Conservation (phyloP, 805 yeast species). For the Metschnikowia baotianmanensis region DNA sequence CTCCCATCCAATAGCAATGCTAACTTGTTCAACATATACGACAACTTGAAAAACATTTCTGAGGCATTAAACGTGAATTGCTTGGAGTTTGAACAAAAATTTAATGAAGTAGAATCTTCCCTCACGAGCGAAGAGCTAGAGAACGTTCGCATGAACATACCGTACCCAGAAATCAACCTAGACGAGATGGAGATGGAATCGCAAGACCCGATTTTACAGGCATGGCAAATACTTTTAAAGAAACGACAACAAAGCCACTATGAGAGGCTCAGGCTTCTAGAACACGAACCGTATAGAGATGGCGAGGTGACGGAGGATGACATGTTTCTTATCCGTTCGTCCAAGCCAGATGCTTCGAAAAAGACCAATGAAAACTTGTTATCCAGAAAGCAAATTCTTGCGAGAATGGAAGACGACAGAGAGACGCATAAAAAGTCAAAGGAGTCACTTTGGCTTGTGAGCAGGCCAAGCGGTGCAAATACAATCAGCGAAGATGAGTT, state of each 20-base stretch:
- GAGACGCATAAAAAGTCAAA: slow-evolving; percentile 85
- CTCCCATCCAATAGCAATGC: slow-evolving; percentile 38
- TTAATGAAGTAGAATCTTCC: slow-evolving; percentile 26
- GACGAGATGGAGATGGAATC: slow-evolving; percentile 20
- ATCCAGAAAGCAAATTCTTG: slow-evolving; percentile 54
- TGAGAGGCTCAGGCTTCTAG: slow-evolving; percentile 44
- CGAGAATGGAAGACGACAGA: slow-evolving; percentile 89
- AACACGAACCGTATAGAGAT: slow-evolving; percentile 23
- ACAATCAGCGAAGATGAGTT: slow-evolving; percentile 38
- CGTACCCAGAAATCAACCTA: slow-evolving; percentile 33
- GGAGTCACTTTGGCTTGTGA: slow-evolving; percentile 75
- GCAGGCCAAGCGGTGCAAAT: slow-evolving; percentile 39
- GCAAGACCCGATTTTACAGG: slow-evolving; percentile 30
- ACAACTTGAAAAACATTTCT: slow-evolving; percentile 37
- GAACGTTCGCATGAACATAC: slow-evolving; percentile 28
- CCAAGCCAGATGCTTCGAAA: slow-evolving; percentile 24
- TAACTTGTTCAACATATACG: slow-evolving; percentile 36
- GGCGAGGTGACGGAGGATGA: slow-evolving; percentile 21
- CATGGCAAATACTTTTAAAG: slow-evolving; percentile 48
- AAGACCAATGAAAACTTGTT: slow-evolving; percentile 23
- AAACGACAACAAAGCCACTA: slow-evolving; percentile 52
- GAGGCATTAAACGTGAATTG: slow-evolving; percentile 32
- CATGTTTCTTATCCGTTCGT: slow-evolving; percentile 23
- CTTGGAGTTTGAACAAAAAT: slow-evolving; percentile 26
- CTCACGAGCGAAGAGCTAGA: slow-evolving; percentile 37